Evolutionary conservation across 495 filamentous ascomycete genomes (phyloP), one percentile per base, ranked within the genome.

Genomic region (Neurospora sp.): DNA sequence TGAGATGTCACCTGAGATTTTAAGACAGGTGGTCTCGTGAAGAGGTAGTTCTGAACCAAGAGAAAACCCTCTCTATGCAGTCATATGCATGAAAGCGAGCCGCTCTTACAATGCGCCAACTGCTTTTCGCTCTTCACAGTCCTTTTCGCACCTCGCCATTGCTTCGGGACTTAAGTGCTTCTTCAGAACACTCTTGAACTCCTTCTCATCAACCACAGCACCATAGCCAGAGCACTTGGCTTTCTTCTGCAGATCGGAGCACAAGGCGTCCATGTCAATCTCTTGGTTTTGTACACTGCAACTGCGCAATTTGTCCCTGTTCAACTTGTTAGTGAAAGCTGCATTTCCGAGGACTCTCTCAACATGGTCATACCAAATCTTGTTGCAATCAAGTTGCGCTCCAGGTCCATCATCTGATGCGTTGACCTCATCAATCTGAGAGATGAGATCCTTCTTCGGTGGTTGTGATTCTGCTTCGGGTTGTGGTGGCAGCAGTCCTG

Each of bases 191-290:
- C 85, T 86, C 77, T 97, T 90, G 76, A 98, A 95, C 79, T 98
- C 94, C 53, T 89, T 89, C 82, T 97, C 88, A 75, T 93, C 91
- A 69, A 99, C 91, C 31, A 98, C 93, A n/a, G 95, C 92, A 38
- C 96, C 95, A 37, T 86, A 89, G 78, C 96, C 96, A 2, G 94
- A 96, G 79, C 96, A 99, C 79, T 94, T 94, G 65, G 96, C 96
- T 83, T 99, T 99, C 77, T 92, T 91, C 72, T 94, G 91, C n/a
- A 99, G 87, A 74, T 99, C 94, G 7, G 91, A 89, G 82, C 96
- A 99, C 14, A 99, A 87, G 71, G 89, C 87, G 78, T 99, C 96
- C 75, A 99, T 91, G 75, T 99, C 96, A 73, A 97, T 89, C 74
- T 95, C 92, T 75, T 94, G 94, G 68, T 87, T 90, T 76, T 91